Evolutionary conservation across 805 yeast species (phyloP), one percentile per base, ranked within the genome.

Genomic region (Sugiyamaella smithiae): DNA sequence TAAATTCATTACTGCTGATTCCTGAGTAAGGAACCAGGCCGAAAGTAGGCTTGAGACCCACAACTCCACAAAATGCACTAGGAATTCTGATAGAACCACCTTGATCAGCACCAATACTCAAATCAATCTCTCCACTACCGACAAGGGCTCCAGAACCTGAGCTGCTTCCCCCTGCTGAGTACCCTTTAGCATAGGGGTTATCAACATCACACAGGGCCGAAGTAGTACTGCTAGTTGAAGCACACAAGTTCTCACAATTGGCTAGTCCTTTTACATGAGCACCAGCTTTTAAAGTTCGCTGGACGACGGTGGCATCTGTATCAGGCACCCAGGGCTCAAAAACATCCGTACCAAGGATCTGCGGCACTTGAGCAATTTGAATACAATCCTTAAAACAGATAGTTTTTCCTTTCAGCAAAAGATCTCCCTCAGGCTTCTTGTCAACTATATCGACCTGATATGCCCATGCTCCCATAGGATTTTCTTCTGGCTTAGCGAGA

Each of bases 31-130:
- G 70, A 17, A 67, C 65, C 22, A 66, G 50, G 0, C 98, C 98
- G 64, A 90, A 93, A 4, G 74, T 62, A 1, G 78, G 77, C 54
- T 66, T 67, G 40, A 76, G 57, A 2, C 87, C 88, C 58, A 70
- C 78, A 41, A 75, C 50, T 42, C 70, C 70, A 40, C 69, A 67
- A 53, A 64, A 67, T 4, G 75, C 64, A 12, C 76, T 69, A 0
- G 83, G 83, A 46, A 72, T 69, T 48, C 82, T 66, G 32, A 78
- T 67, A 24, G 72, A 64, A 17, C 83, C 83, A 38, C 82, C 82
- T 47, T 77, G 74, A 55, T 78, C 83, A 11, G 74, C 65, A 1
- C 81, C 80, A 48, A 60, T 46, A 71, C 81, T 88, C 40, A 83
- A 68, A 43, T 70, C 74, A n/a, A 72, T 74, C 40, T 70, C 56